A percentile compares a stretch with the other conserved stretches of the same genome.
Conservation (phyloP, 208 protist genomes). For the Crithidia sp. region DNA sequence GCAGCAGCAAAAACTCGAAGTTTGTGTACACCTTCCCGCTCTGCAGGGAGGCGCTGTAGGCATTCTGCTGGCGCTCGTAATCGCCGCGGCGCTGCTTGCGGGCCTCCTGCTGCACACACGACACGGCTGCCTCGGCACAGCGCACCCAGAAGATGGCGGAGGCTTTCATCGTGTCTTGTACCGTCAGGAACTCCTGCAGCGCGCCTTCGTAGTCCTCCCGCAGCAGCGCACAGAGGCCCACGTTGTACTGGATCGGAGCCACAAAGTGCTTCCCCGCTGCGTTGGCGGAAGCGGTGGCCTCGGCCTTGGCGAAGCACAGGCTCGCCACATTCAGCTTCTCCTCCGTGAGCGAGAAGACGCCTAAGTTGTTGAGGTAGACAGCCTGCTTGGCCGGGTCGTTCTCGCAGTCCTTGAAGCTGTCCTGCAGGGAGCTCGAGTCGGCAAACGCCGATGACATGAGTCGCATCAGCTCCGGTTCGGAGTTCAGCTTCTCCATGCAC, state of each 20-base stretch:
- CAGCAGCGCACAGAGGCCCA: conserved; percentile 81
- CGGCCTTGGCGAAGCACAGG: conserved; percentile 86
- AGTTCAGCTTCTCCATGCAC: conserved; percentile 44
- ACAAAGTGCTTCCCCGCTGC: conserved; percentile 38
- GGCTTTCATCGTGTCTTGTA: conserved; percentile 77
- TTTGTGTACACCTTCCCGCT: conserved; percentile 74
- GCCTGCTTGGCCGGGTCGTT: conserved; percentile 51
- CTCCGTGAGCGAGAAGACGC: conserved; percentile 75
- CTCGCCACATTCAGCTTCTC: conserved; percentile 80
- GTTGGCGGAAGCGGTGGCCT: conserved; percentile 42
- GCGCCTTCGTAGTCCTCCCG: conserved; percentile 79
- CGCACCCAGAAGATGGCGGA: conserved; percentile 88
- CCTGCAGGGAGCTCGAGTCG: conserved; percentile 77
- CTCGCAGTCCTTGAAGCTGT: conserved; percentile 57
- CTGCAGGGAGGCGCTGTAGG: conserved; percentile 65
- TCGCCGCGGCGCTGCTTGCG: conserved; percentile 44
- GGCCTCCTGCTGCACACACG: conserved; percentile 48
- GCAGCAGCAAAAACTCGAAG: conserved; percentile 84
- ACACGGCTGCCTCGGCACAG: conserved; percentile 78
- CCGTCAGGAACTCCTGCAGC: conserved; percentile 66
- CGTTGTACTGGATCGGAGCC: conserved; percentile 81
- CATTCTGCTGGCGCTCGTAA: conserved; percentile 80
- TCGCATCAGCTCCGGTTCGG: conserved; percentile 51
- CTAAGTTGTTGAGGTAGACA: conserved; percentile 90
- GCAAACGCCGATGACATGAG: conserved; percentile 72